Percentiles rank a stretch among this genome's conserved stretches.
phyloP scores from a whole-genome alignment of 1,284 basidiomycete species.

The Leccinum angustisporum region DNA sequence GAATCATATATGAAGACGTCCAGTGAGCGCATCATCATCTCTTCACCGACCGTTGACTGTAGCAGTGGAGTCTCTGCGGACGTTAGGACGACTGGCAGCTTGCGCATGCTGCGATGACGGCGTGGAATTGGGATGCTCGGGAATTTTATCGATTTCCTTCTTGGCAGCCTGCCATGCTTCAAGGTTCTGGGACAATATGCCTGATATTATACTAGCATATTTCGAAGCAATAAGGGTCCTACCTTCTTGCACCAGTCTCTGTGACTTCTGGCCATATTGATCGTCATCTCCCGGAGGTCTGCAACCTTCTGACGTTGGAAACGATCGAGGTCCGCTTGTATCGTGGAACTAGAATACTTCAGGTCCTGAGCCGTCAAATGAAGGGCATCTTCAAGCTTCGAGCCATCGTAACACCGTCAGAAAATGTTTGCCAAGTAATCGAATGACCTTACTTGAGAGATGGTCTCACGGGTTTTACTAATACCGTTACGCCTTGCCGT shows the following conservation, averaged over 20 bases:
- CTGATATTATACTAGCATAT: constrained; percentile 14
- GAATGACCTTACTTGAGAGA: constrained; percentile 72
- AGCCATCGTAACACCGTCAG: constrained; percentile 22
- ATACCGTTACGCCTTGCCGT: constrained; percentile 91
- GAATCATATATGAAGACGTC: constrained; percentile 11
- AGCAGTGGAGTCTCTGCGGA: constrained; percentile 61
- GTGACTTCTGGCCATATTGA: constrained; percentile 87
- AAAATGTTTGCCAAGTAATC: constrained; percentile 10
- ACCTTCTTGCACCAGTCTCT: constrained; percentile 96
- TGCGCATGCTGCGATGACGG: constrained; percentile 41
- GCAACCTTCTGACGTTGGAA: constrained; percentile 99
- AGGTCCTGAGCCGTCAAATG: constrained; percentile 90
- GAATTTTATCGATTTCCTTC: constrained; percentile 85
- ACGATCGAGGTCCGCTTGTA: constrained; percentile 96
- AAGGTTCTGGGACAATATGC: constrained; percentile 66
- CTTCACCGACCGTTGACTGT: constrained; percentile 49
- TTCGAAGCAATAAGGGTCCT: constrained; percentile 21
- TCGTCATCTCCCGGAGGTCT: constrained; percentile 89
- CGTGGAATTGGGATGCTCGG: constrained; percentile 79
- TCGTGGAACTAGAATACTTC: constrained; percentile 93
- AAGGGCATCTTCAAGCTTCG: constrained; percentile 87
- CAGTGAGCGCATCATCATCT: constrained; percentile 13
- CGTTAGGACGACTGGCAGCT: constrained; percentile 36
- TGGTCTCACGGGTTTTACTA: constrained; percentile 90
- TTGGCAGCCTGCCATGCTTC: constrained; percentile 97